A percentile compares a stretch with the other conserved stretches of the same genome.
These are phyloP conservation scores for Entomophthora muscae DNA, from an alignment of 371 early-diverging fungal species.

Conservation along the genomic window DNA sequence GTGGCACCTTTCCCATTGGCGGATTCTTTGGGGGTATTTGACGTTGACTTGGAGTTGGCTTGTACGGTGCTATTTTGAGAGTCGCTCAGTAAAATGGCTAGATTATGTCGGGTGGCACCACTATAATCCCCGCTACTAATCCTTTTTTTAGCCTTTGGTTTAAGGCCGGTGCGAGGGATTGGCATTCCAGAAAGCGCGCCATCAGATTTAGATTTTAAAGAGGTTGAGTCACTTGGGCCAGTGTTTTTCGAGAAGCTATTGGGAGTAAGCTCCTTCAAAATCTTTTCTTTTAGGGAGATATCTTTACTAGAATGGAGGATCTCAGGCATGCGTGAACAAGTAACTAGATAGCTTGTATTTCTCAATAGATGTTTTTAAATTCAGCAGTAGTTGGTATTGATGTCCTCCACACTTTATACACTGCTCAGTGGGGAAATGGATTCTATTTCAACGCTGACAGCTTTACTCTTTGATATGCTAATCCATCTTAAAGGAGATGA, in stretches of 20 bases:
- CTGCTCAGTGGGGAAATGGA: no score
- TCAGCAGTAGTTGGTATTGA: no score
- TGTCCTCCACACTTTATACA: no score
- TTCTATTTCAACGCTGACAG: not conserved
- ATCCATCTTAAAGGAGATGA: not conserved
- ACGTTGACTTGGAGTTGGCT: no score
- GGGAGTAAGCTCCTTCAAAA: not conserved
- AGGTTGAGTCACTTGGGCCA: not conserved
- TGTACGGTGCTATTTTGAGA: not conserved
- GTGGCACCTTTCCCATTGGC: not conserved
- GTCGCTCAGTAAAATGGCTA: not conserved
- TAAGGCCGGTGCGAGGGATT: not conserved
- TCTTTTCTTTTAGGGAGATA: not conserved
- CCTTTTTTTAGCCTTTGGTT: not conserved
- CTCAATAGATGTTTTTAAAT: not conserved
- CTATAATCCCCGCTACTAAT: not conserved
- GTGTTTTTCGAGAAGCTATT: not conserved
- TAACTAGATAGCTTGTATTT: not conserved
- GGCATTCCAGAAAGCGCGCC: not conserved
- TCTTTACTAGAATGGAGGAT: not conserved
- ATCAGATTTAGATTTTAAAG: not conserved
- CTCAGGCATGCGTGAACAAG: not conserved
- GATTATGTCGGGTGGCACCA: not conserved
- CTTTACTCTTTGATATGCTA: not conserved
- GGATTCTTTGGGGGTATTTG: no score